phyloP scores from a whole-genome alignment of 1,284 basidiomycete species.

The Ustilago esculenta region DNA sequence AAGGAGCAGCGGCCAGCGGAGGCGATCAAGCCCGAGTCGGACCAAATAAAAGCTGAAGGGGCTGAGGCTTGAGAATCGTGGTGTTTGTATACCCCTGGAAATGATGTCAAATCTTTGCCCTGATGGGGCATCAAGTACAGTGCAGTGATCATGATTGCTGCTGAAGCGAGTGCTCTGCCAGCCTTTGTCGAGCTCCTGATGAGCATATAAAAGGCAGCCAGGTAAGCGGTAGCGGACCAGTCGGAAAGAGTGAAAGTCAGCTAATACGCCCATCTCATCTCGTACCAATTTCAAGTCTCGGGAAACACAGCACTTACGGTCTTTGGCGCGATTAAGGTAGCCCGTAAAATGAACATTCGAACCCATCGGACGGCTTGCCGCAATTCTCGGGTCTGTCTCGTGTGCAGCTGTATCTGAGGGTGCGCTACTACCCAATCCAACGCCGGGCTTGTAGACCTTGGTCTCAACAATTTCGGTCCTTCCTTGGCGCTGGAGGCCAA shows the following conservation, averaged over 20 bases:
- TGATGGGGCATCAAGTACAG: background rate
- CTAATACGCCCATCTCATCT: too few species aligned
- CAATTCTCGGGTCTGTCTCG: background rate
- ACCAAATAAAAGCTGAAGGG: constrained; percentile 1
- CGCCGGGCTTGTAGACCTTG: constrained; percentile 43
- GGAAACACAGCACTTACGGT: constrained; percentile 13
- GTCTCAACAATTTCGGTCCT: constrained; percentile 36
- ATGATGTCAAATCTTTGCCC: too few species aligned
- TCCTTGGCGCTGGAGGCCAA: constrained; percentile 26
- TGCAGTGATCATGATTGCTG: background rate
- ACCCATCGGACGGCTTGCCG: background rate
- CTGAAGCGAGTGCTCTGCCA: constrained; percentile 15
- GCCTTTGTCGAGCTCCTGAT: constrained; percentile 20
- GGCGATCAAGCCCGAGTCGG: background rate
- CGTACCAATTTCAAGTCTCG: too few species aligned
- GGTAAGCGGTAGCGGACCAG: too few species aligned
- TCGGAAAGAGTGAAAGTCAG: too few species aligned
- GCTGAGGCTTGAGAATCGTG: too few species aligned
- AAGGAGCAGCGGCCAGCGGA: constrained; percentile 9
- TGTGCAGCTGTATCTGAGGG: constrained; percentile 2
- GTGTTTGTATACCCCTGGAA: constrained; percentile 8
- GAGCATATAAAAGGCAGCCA: too few species aligned
- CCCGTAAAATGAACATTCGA: constrained; percentile 17
- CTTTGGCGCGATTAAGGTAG: constrained; percentile 23
- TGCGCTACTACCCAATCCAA: constrained; percentile 33